Evolutionary conservation across 2,329 filamentous ascomycete species (phyloP).

Genomic region (Cytospora leucostoma): DNA sequence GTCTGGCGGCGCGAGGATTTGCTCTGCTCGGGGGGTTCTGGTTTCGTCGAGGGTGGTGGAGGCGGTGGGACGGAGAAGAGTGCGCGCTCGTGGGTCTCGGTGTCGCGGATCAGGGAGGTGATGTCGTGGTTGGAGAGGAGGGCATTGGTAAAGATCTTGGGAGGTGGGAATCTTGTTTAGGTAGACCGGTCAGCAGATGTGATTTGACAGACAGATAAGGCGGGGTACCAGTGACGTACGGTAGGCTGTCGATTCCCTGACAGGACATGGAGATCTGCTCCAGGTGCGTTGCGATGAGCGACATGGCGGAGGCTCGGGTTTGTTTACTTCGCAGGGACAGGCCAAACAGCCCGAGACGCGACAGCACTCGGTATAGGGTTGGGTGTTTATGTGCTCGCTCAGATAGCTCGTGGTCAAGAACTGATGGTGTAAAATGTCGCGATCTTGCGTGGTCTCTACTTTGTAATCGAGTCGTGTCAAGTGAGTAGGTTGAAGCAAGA

Average conservation of each 20-base stretch:
- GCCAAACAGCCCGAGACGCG: neutral
- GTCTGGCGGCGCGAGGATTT: slow-evolving; percentile 56
- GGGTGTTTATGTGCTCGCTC: neutral
- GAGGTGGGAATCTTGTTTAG: slow-evolving; percentile 71
- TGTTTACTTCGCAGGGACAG: slow-evolving; percentile 10
- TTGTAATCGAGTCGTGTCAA: neutral
- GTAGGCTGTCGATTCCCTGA: slow-evolving; percentile 72
- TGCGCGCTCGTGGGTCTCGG: slow-evolving; percentile 89
- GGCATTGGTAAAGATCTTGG: slow-evolving; percentile 95
- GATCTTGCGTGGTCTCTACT: neutral
- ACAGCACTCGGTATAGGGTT: neutral
- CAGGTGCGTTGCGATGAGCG: slow-evolving; percentile 68
- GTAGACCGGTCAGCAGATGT: neutral
- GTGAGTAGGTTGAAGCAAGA: neutral
- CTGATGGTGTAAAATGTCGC: neutral
- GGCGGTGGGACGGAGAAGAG: slow-evolving; percentile 88
- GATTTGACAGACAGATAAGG: neutral
- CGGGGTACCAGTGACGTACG: slow-evolving; percentile 50
- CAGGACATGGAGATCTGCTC: slow-evolving; percentile 79
- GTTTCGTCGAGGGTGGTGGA: slow-evolving; percentile 47
- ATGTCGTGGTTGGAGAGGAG: slow-evolving; percentile 88
- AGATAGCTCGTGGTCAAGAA: neutral
- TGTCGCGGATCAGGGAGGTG: slow-evolving; percentile 90
- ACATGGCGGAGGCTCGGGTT: slow-evolving; percentile 52
- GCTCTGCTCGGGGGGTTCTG: slow-evolving; percentile 47